Base-by-base conservation (phyloP, 2,329 filamentous ascomycete genomes). In the Acrocalymma vagum region DNA sequence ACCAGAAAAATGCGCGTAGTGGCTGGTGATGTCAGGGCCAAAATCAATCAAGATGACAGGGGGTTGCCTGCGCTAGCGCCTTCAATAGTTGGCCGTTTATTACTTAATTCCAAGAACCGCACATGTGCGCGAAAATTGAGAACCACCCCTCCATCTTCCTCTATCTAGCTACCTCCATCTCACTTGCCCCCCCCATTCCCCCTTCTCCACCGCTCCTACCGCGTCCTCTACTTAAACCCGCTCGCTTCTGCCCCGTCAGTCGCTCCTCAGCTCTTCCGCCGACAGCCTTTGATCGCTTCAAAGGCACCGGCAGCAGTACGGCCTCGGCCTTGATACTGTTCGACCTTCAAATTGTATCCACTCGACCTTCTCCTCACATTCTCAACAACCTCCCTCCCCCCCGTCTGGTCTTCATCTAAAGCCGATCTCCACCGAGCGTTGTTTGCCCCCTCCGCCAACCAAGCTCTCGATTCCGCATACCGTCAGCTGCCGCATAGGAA, bases 401-500 rank as follows among this genome's bases (percentile, higher is more conserved):
- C 49, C 57, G 62, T 62, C 56, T 55, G 71, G 51, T 52, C 53
- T 63, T 56, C 60, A 35, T 58, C 67, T 49, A 56, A 56, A 45
- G 51, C 59, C 40, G 63, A 72, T 22, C 60, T 72, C 48, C 67
- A 73, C 55, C 63, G 66, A 62, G 55, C 71, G 61, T 62, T 78
- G 58, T 72, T 77, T 53, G 63, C 59, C 51, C 62, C 64, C 58
- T 67, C 70, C 57, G 62, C 67, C 64, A 68, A 67, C 64, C 60
- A 58, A 56, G 71, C 69, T 58, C 81, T 79, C 73, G 81, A 77
- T 71, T 76, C 81, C 72, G 75, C 81, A 76, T 76, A 77, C 74
- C 76, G 79, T 83, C 88, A 95, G 90, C 93, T 97, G 94, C 94
- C 94, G 94, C 93, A 99, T 99, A 97, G 90, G 89, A 95, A 88